phyloP scores from a whole-genome alignment of 495 filamentous ascomycete genomes.

The Delitschia confertaspora region DNA sequence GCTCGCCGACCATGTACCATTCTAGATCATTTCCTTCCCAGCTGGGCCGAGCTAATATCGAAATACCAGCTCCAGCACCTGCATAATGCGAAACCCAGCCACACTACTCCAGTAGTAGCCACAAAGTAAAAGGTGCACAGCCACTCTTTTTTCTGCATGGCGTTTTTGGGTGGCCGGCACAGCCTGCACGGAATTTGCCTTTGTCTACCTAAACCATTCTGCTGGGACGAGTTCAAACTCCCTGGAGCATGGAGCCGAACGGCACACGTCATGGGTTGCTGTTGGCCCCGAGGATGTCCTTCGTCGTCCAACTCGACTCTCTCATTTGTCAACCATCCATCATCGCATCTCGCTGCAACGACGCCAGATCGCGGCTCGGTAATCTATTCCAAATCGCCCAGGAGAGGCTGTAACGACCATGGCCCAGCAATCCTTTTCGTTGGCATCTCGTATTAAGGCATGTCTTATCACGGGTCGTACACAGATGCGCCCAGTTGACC shows the following conservation, averaged over 20 bases:
- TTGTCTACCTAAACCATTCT: constrained; percentile 4
- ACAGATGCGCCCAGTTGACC: constrained; percentile 9
- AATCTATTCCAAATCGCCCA: constrained; percentile 6
- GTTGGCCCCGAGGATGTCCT: constrained; percentile 9
- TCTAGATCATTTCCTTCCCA: no score
- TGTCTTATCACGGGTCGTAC: constrained; percentile 20
- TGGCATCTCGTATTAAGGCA: constrained; percentile 32
- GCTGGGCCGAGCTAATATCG: no score
- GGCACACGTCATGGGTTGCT: constrained; percentile 5
- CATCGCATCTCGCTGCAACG: neutral
- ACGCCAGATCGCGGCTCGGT: constrained; percentile 3
- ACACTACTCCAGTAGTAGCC: no score
- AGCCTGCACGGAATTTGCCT: neutral
- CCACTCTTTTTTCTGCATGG: constrained; percentile 3
- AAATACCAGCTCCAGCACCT: neutral
- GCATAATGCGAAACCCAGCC: no score
- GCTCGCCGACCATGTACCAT: no score
- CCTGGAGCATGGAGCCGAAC: neutral
- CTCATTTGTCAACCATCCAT: neutral
- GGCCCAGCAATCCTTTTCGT: constrained; percentile 29
- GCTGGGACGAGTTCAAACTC: constrained; percentile 1
- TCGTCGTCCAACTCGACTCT: no score
- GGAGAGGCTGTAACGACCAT: no score
- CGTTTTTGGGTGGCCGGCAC: neutral
- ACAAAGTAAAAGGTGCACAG: no score